Percentiles rank a stretch among this genome's conserved stretches.
Conservation (phyloP, 2,329 filamentous ascomycete genomes). For the Myriosclerotinia scirpicola region DNA sequence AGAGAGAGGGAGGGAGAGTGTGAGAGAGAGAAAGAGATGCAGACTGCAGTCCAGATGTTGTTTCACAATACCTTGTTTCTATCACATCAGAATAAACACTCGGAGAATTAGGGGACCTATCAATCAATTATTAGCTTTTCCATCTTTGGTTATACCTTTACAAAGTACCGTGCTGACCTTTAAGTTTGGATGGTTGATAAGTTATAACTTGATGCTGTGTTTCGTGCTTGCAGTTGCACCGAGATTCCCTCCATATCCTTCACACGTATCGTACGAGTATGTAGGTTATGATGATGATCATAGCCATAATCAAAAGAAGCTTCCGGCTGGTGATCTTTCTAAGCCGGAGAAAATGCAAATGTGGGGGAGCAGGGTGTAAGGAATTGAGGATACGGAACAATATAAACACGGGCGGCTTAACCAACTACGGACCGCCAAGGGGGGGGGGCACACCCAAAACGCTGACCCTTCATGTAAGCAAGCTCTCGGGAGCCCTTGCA, state of each 20-base stretch:
- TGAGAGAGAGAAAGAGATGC: neutral
- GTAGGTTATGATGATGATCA: neutral
- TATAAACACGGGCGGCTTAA: constrained; percentile 7
- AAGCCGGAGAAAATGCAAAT: constrained; percentile 10
- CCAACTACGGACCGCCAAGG: neutral
- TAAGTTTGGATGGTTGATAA: neutral
- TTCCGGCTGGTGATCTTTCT: constrained; percentile 15
- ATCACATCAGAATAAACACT: constrained; percentile 10
- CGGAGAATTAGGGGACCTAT: constrained; percentile 20
- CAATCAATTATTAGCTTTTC: constrained; percentile 5
- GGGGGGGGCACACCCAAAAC: neutral
- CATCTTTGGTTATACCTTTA: neutral
- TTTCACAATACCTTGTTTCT: constrained; percentile 22
- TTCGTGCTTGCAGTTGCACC: neutral
- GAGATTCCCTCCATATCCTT: neutral
- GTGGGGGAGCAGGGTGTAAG: constrained; percentile 14
- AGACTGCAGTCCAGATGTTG: constrained; percentile 15
- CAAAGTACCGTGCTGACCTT: neutral
- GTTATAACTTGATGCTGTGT: neutral
- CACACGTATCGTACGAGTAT: neutral
- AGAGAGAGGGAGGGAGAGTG: neutral
- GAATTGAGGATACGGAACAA: constrained; percentile 12
- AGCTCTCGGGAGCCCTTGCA: constrained; percentile 30
- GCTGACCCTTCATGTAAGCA: neutral
- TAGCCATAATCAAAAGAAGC: neutral